Evolutionary conservation across 371 early-diverging fungal genomes (phyloP).

Genomic region (Gilbertella persicaria): DNA sequence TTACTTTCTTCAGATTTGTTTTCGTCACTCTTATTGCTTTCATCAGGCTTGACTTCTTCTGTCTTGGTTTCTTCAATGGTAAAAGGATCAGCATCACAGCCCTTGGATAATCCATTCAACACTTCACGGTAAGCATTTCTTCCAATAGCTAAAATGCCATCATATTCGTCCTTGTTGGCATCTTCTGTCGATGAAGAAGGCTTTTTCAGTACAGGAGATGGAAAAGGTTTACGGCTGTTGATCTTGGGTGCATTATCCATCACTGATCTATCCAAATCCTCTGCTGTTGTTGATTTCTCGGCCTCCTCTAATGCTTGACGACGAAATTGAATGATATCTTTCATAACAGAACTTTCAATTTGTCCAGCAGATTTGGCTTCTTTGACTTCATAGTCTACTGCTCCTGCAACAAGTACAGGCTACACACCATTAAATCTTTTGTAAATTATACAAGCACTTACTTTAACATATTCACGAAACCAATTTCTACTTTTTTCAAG

Average conservation of each 20-base stretch:
- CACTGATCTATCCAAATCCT: background rate
- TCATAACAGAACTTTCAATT: slow-evolving; percentile 56
- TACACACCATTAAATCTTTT: slow-evolving; percentile 20
- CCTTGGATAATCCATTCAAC: slow-evolving; percentile 60
- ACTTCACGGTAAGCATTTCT: slow-evolving; percentile 62
- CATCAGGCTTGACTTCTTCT: background rate
- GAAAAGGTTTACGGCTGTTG: slow-evolving; percentile 14
- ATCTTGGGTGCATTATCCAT: background rate
- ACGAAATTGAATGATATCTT: slow-evolving; percentile 55
- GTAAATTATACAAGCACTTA: slow-evolving; percentile 19
- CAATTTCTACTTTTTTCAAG: slow-evolving; percentile 68
- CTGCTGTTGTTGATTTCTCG: slow-evolving; percentile 14
- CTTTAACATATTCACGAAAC: slow-evolving; percentile 71
- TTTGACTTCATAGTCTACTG: slow-evolving; percentile 69
- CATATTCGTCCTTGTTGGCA: slow-evolving; percentile 17
- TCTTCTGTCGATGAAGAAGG: slow-evolving; percentile 1
- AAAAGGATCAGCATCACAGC: slow-evolving; percentile 54
- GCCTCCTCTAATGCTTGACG: slow-evolving; percentile 40
- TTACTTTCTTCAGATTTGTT: background rate
- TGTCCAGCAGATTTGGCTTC: slow-evolving; percentile 58
- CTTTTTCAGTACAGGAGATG: background rate
- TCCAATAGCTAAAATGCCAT: slow-evolving; percentile 66
- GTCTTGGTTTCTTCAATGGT: slow-evolving; percentile 15
- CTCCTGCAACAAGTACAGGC: slow-evolving; percentile 72
- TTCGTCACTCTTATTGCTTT: background rate